These are phyloP conservation scores for Taphrina deformans DNA, from an alignment of 1,139 yeast genomes.

Conservation along the genomic window DNA sequence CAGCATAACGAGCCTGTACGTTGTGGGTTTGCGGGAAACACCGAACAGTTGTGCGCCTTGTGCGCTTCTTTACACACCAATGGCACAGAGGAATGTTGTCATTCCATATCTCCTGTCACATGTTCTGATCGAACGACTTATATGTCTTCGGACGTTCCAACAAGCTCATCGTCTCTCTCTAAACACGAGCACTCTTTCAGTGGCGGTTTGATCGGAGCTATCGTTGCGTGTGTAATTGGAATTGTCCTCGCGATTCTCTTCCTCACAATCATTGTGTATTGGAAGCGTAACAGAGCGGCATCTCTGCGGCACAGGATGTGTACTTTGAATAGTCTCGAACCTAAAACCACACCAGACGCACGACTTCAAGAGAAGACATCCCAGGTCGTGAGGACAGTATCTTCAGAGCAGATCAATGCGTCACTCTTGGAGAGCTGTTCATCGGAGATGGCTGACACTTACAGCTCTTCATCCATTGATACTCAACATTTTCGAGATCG, in stretches of 20 bases:
- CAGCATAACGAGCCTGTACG: conserved; percentile 2
- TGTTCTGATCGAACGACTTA: background rate
- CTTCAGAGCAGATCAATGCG: background rate
- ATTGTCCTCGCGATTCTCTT: background rate
- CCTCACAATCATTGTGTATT: background rate
- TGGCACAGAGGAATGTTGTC: conserved; percentile 13
- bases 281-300: background rate
- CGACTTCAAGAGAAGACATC: background rate
- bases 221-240: background rate
- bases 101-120: background rate
- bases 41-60: conserved; percentile 16
- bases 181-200: background rate
- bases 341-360: background rate
- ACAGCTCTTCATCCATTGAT: background rate
- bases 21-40: conserved; percentile 30
- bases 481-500: background rate
- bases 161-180: background rate
- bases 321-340: background rate
- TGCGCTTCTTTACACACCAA: conserved; percentile 18
- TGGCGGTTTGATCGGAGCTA: background rate
- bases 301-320: background rate
- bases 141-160: background rate
- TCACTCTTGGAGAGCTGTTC: background rate
- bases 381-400: background rate
- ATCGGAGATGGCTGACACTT: background rate